phyloP scores from a whole-genome alignment of 306 rosid species.

The Glycyrrhiza uralensis region DNA sequence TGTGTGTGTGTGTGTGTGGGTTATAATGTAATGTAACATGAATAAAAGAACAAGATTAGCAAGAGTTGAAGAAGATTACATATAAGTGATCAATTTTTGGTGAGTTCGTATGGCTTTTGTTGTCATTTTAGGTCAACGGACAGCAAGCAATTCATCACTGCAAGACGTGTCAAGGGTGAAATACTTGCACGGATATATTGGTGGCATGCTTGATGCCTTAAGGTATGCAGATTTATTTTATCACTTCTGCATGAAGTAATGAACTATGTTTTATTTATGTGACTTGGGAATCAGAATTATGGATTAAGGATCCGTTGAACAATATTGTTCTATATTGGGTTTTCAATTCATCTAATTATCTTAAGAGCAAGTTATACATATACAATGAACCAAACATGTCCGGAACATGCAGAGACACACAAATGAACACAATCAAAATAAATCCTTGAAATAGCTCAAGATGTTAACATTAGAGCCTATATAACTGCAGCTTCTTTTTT shows the following conservation, averaged over 20 bases:
- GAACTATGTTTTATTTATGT: no score
- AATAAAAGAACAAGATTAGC: background rate
- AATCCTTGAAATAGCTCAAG: background rate
- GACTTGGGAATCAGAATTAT: no score
- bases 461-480: background rate
- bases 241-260: no score
- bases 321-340: no score
- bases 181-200: slow-evolving; percentile 40
- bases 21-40: no score
- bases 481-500: background rate
- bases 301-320: no score
- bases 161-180: slow-evolving; percentile 44
- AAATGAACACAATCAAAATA: background rate
- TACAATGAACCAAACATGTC: background rate
- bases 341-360: background rate
- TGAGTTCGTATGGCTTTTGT: no score
- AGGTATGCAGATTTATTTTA: no score
- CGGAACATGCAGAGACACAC: background rate
- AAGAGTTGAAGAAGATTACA: background rate
- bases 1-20: no score
- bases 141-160: slow-evolving; percentile 34
- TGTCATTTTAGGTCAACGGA: slow-evolving; percentile 39
- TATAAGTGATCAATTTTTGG: no score
- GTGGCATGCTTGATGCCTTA: slow-evolving; percentile 38
- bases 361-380: no score